These are phyloP conservation scores for Paecilomyces dactylethromorphus DNA, from an alignment of 2,329 filamentous ascomycete genomes.

Conservation along the genomic window DNA sequence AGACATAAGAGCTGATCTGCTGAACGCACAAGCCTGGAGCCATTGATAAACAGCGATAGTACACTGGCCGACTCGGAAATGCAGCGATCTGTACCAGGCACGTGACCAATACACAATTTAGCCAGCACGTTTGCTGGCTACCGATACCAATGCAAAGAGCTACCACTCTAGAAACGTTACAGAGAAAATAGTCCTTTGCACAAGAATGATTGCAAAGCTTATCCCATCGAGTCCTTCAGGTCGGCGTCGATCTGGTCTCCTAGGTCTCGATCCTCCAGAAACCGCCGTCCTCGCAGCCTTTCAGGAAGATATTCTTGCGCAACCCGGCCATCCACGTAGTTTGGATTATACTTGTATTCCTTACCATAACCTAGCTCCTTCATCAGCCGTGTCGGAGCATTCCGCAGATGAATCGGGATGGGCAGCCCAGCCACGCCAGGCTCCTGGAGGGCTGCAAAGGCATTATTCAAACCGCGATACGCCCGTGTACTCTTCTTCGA, in stretches of 20 bases:
- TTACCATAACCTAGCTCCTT: slow-evolving; percentile 84
- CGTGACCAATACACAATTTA: not conserved
- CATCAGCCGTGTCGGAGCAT: slow-evolving; percentile 89
- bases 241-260: slow-evolving; percentile 73
- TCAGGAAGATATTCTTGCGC: slow-evolving; percentile 87
- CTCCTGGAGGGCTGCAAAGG: slow-evolving; percentile 70
- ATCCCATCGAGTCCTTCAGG: slow-evolving; percentile 28
- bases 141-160: not conserved
- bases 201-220: not conserved
- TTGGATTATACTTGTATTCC: slow-evolving; percentile 95
- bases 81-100: not conserved
- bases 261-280: slow-evolving; percentile 74
- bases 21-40: not conserved
- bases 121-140: not conserved
- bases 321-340: slow-evolving; percentile 75
- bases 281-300: slow-evolving; percentile 60
- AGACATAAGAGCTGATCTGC: not conserved
- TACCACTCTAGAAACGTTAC: too few relatives aligned
- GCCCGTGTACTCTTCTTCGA: slow-evolving; percentile 82
- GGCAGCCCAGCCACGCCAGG: slow-evolving; percentile 76
- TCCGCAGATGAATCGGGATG: slow-evolving; percentile 80
- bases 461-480: slow-evolving; percentile 76
- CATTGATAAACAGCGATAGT: not conserved
- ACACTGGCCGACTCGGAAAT: not conserved
- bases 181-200: not conserved